A percentile compares a stretch with the other conserved stretches of the same genome.
Conservation (phyloP, 176 grass and related monocot species). For the Musa beccarii region DNA sequence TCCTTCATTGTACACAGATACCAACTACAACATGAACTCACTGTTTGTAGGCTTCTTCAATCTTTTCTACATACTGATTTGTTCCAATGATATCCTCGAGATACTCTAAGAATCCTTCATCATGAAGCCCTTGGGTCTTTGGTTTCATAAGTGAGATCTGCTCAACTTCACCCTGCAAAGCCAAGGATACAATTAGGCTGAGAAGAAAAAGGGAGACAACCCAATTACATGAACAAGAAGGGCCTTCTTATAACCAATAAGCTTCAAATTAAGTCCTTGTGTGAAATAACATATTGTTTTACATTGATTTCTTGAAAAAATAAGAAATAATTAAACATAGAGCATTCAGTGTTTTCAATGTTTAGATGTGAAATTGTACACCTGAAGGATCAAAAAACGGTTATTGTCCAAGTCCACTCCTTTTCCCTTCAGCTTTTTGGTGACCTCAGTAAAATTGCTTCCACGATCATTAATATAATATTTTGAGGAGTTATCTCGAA, state of each 20-base stretch:
- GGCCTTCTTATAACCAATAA: not conserved
- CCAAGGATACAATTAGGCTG: not conserved
- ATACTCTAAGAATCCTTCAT: constrained; percentile 97
- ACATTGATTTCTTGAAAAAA: not conserved
- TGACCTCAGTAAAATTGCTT: constrained; percentile 97
- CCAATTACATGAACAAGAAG: not conserved
- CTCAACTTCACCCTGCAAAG: constrained; percentile 77
- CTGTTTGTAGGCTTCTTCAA: constrained; percentile 88
- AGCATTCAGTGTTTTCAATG: not conserved
- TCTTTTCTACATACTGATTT: constrained; percentile 89
- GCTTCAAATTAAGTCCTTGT: too few relatives aligned
- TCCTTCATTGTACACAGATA: not conserved
- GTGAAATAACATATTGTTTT: too few relatives aligned
- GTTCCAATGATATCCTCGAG: constrained; percentile 97
- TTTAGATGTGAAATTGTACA: constrained; percentile 6
- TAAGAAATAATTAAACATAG: not conserved
- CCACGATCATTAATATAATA: constrained; percentile 86
- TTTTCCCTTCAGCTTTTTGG: constrained; percentile 74
- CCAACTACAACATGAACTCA: constrained; percentile 38
- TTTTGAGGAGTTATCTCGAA: constrained; percentile 83
- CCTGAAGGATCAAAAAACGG: constrained; percentile 96
- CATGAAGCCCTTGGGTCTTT: constrained; percentile 82
- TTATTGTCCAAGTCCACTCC: constrained; percentile 99
- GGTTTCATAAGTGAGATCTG: constrained; percentile 99
- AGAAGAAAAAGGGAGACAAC: not conserved